These are phyloP conservation scores for Trichocladium uniseriatum DNA, from an alignment of 495 filamentous ascomycete species.

Conservation along the genomic window DNA sequence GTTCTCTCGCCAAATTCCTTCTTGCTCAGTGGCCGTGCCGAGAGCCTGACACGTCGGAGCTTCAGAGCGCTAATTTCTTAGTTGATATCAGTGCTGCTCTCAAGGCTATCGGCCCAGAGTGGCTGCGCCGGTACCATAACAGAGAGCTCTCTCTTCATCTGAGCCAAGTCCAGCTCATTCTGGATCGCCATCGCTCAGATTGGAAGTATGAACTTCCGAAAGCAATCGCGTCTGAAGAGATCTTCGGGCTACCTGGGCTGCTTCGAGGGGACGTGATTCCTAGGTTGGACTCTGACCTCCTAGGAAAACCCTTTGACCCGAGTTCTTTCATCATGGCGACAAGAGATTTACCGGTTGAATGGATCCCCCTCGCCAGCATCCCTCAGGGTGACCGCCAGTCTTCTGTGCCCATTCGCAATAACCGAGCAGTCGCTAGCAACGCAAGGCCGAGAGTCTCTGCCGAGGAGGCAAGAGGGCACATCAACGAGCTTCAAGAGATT, in stretches of 20 bases:
- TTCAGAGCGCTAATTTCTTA: slow-evolving; percentile 5
- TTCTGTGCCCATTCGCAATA: background rate
- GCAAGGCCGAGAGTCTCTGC: background rate
- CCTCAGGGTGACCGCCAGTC: background rate
- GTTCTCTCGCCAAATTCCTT: slow-evolving; percentile 19
- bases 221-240: background rate
- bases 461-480: background rate
- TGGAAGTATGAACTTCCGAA: background rate
- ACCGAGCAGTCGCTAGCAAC: background rate
- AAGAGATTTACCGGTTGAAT: background rate
- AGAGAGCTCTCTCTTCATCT: slow-evolving; percentile 36
- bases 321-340: background rate
- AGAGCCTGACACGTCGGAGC: slow-evolving; percentile 12
- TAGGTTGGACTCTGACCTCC: slow-evolving; percentile 3
- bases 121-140: slow-evolving; percentile 40
- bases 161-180: slow-evolving; percentile 28
- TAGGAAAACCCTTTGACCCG: slow-evolving; percentile 1
- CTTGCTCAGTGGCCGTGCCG: slow-evolving; percentile 28
- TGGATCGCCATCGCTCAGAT: slow-evolving; percentile 17
- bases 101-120: slow-evolving; percentile 37
- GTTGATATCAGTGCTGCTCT: slow-evolving; percentile 31
- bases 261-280: slow-evolving; percentile 16
- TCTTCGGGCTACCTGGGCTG: slow-evolving; percentile 4
- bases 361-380: slow-evolving; percentile 4
- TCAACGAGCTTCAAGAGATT: slow-evolving; percentile 7